These are phyloP conservation scores for Metarhizium robertsii DNA, from an alignment of 2,329 filamentous ascomycete species.

Conservation along the genomic window DNA sequence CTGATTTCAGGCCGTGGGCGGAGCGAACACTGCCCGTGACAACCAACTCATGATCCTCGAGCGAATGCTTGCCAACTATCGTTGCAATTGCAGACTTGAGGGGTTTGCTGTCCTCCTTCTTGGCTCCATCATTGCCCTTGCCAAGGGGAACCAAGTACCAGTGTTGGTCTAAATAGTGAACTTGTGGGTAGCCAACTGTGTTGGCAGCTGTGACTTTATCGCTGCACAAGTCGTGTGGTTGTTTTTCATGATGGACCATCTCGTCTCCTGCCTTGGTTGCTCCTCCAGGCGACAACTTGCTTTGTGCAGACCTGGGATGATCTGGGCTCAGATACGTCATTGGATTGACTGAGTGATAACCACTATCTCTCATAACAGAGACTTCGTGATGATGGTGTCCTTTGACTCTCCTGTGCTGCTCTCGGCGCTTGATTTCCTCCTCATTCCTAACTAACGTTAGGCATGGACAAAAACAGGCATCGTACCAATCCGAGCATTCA, in stretches of 20 bases:
- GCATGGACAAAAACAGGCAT: conserved; percentile 20
- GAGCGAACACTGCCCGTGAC: neutral
- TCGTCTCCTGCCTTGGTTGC: neutral
- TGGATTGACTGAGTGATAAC: conserved; percentile 12
- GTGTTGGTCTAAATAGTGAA: conserved; percentile 8
- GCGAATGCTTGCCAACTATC: conserved; percentile 4
- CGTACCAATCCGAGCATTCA: conserved; percentile 12
- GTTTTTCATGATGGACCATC: neutral
- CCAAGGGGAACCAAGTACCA: conserved; percentile 10
- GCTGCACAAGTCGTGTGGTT: neutral
- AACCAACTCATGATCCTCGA: conserved; percentile 7
- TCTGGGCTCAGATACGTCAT: conserved; percentile 13
- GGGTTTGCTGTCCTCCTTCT: neutral
- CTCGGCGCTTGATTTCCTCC: conserved; percentile 22
- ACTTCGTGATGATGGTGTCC: conserved; percentile 5
- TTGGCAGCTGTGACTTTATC: neutral
- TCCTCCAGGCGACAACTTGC: neutral
- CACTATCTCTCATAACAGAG: conserved; percentile 2
- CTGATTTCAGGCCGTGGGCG: conserved; percentile 7
- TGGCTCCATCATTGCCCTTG: neutral
- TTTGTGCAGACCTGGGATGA: conserved; percentile 3
- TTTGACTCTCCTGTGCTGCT: conserved; percentile 10
- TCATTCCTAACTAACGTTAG: conserved; percentile 19
- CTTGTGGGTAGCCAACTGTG: conserved; percentile 2
- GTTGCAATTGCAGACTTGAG: conserved; percentile 1